Evolutionary conservation across 2,329 filamentous ascomycete species (phyloP).

Genomic region (Aspergillus candidus): DNA sequence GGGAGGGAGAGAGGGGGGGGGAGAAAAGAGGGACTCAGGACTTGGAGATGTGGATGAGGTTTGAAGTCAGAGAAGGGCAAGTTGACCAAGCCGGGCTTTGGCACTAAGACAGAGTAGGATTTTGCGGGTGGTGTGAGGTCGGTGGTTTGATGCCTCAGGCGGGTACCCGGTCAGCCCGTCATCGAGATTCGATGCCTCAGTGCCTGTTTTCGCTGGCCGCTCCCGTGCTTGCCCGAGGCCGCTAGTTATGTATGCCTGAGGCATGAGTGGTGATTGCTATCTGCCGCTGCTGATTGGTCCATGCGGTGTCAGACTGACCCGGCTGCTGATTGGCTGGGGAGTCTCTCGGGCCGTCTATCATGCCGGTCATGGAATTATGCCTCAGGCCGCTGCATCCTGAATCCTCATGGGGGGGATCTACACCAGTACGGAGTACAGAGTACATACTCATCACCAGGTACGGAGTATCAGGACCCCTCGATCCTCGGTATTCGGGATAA

Average conservation of each 20-base stretch:
- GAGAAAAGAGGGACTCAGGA: too few relatives aligned
- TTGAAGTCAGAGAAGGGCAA: slow-evolving; percentile 13
- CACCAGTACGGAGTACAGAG: too few relatives aligned
- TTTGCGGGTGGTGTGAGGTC: slow-evolving; percentile 36
- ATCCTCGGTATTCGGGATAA: too few relatives aligned
- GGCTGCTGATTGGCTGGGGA: slow-evolving; percentile 7
- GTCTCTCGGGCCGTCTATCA: background rate
- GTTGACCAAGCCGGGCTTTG: slow-evolving; percentile 12
- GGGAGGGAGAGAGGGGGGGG: slow-evolving; percentile 1
- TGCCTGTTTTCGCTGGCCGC: slow-evolving; percentile 6
- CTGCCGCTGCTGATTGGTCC: slow-evolving; percentile 22
- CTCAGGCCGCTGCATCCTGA: too few relatives aligned
- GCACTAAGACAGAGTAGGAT: slow-evolving; percentile 19
- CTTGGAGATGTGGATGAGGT: slow-evolving; percentile 18
- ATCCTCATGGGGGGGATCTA: too few relatives aligned
- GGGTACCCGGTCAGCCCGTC: slow-evolving; percentile 1
- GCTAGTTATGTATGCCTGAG: slow-evolving; percentile 20
- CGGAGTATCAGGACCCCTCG: too few relatives aligned
- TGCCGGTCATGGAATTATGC: background rate
- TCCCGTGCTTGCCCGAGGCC: slow-evolving; percentile 17
- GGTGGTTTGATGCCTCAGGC: slow-evolving; percentile 19
- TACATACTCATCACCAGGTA: too few relatives aligned
- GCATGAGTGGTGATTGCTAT: slow-evolving; percentile 20
- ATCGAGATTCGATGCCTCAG: slow-evolving; percentile 9
- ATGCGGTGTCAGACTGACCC: background rate